Base-by-base conservation (phyloP, 371 early-diverging fungal species). In the Smittium culicis region DNA sequence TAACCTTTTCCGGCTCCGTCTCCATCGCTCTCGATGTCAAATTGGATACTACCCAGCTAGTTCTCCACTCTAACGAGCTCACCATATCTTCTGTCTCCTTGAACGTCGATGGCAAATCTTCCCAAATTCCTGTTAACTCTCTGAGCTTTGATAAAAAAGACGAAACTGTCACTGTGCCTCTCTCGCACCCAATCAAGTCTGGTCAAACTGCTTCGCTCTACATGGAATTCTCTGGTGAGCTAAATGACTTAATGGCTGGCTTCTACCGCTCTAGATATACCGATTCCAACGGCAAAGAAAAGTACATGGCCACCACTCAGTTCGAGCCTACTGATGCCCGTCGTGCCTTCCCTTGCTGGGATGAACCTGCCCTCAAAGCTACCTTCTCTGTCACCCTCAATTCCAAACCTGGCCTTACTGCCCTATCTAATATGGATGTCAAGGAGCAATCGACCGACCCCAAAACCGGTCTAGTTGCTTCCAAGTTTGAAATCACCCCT, bases 281-380 rank as follows among this genome's bases (percentile, higher is more conserved):
- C 27, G 85, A 87, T 71, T 65, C 67, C 1, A 70, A 81, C 60
- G 89, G 87, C 33, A 71, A 83, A 61, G 84, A 80, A 66, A 82
- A 79, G 57, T 79, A 79, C 71, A 79, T 92, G 79, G 88, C 85
- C 27, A 85, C 84, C 31, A 95, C 94, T 20, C 94, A 96, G 74
- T 95, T 94, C 79, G 93, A 94, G 77, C 83, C 96, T n/a, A 90
- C 93, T 17, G 87, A 88, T 76, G 90, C 91, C n/a, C 83, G 96
- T 66, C 80, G 86, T 35, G 89, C 87, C 16, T 89, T 96, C 76
- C 96, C 98, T 8, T 94, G 90, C 77, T 95, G 90, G 86, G 87
- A 92, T 74, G 90, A 92, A 81, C 93, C 93, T 5, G 81, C 87
- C 17, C 70, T 86, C 72, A 91, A 95, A 76, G 94, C 98, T n/a